phyloP scores from a whole-genome alignment of 2,329 filamentous ascomycete species.

The Penicillium hordei region DNA sequence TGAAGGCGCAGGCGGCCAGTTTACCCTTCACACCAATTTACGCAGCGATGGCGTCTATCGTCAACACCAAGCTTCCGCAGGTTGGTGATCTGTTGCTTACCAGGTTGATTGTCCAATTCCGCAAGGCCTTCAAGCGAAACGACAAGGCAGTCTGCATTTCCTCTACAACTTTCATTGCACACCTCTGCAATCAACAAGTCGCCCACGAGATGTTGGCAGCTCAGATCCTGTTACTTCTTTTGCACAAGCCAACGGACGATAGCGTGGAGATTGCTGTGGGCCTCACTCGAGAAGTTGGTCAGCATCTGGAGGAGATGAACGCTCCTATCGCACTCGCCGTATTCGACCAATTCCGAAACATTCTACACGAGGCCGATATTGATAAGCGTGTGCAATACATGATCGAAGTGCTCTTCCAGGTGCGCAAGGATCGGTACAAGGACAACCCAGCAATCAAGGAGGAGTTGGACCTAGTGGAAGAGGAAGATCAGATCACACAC shows the following conservation, averaged over 20 bases:
- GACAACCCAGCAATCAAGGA: conserved; percentile 88
- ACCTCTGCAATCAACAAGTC: conserved; percentile 94
- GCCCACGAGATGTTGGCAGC: conserved; percentile 90
- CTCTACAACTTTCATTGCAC: conserved; percentile 90
- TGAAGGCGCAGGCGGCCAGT: conserved; percentile 97
- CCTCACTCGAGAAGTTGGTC: conserved; percentile 86
- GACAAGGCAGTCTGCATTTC: conserved; percentile 95
- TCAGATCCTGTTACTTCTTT: conserved; percentile 84
- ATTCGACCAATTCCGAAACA: conserved; percentile 93
- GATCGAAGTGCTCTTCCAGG: conserved; percentile 96
- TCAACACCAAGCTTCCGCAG: conserved; percentile 95
- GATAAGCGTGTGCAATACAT: conserved; percentile 99
- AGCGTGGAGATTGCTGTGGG: conserved; percentile 97
- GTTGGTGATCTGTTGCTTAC: conserved; percentile 88
- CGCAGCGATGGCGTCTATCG: conserved; percentile 90
- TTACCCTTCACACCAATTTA: conserved; percentile 96
- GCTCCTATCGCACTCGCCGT: conserved; percentile 81
- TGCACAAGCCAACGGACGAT: conserved; percentile 95
- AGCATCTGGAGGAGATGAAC: conserved; percentile 95
- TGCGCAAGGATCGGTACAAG: conserved; percentile 94
- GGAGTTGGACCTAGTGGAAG: conserved; percentile 91
- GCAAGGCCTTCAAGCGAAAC: conserved; percentile 92
- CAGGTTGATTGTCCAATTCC: conserved; percentile 84
- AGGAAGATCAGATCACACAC: conserved; percentile 98
- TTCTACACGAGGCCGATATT: conserved; percentile 93